phyloP scores from a whole-genome alignment of 2,329 filamentous ascomycete genomes.

The Erysiphe pulchra region DNA sequence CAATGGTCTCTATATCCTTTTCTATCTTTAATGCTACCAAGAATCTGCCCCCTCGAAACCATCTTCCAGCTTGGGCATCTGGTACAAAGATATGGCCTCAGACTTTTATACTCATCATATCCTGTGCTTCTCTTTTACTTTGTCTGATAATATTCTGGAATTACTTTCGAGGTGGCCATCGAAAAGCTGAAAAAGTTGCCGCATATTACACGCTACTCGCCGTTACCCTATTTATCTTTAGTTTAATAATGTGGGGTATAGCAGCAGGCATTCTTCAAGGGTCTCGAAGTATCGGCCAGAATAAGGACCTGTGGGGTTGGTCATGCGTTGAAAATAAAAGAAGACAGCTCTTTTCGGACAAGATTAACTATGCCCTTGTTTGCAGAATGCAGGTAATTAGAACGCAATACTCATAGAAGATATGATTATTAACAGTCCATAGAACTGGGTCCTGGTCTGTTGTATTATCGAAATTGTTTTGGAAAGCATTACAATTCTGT shows the following conservation, averaged over 20 bases:
- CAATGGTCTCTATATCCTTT: constrained; percentile 74
- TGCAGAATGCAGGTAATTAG: constrained; percentile 56
- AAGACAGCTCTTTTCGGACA: constrained; percentile 46
- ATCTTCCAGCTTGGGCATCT: constrained; percentile 60
- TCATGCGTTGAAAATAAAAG: constrained; percentile 79
- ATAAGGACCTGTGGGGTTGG: constrained; percentile 95
- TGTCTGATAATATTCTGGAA: constrained; percentile 59
- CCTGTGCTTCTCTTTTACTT: constrained; percentile 56
- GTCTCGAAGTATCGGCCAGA: constrained; percentile 42
- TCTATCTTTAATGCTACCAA: constrained; percentile 80
- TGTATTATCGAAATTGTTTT: constrained; percentile 91
- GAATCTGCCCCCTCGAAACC: constrained; percentile 46
- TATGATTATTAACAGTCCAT: constrained; percentile 5
- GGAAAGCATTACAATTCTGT: constrained; percentile 68
- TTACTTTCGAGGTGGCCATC: constrained; percentile 75
- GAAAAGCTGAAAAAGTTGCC: constrained; percentile 70
- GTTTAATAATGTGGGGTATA: constrained; percentile 74
- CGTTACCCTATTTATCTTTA: constrained; percentile 80
- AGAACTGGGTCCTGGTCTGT: constrained; percentile 93
- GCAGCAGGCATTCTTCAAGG: constrained; percentile 68
- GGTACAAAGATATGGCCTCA: constrained; percentile 74
- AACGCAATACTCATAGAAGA: neutral
- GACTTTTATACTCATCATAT: constrained; percentile 51
- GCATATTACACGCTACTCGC: constrained; percentile 93
- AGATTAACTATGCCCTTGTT: constrained; percentile 70